Base-by-base conservation (phyloP, 495 filamentous ascomycete genomes). In the Penicillium ochrochloron region DNA sequence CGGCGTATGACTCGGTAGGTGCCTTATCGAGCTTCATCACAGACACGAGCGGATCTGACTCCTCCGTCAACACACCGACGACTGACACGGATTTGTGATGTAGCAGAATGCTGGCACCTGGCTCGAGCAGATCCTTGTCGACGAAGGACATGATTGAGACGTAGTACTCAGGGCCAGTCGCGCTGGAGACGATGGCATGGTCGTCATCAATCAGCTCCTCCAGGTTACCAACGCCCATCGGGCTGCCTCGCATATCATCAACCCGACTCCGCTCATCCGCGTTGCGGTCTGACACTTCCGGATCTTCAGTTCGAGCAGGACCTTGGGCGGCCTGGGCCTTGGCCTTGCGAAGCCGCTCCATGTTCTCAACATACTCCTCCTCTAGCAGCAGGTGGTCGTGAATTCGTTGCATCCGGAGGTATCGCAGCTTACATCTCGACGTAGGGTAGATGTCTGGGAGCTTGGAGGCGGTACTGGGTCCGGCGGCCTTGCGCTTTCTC, bases 91-190 rank as follows among this genome's bases (percentile, higher is more conserved):
- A 93, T 79, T 99, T 99, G 79, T 99, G 95, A 72, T 99, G 95
- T 52, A 99, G 82, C 33, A 99, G 82, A 62, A 99, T 94, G 72
- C 92, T 97, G 19, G 95, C 94, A 58, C 95, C 95, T 6, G 95
- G 95, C 76, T 99, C 95, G 17, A 99, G 87, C 12, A 99, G 85
- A 71, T 99, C 95, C 79, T 99, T 99, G 82, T 99, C 95, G 42
- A 99, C 95, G 70, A 99, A 99, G 44, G 94, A 97, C 95, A 99
- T 99, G 85, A 99, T 99, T 57, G 93, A 97, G 63, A 99, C 95
- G 75, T 99, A 99, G 82, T 97, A 99, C 76, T 99, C 95, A 2
- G 95, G 96, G 0, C 95, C 95, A 14, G 96, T 97, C 5, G 96
- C 94, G 75, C 92, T 97, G 11, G 92, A 97, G 46, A 99, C 96